Conservation (phyloP, 2,329 filamentous ascomycete genomes). For the Aspergillus candidus region DNA sequence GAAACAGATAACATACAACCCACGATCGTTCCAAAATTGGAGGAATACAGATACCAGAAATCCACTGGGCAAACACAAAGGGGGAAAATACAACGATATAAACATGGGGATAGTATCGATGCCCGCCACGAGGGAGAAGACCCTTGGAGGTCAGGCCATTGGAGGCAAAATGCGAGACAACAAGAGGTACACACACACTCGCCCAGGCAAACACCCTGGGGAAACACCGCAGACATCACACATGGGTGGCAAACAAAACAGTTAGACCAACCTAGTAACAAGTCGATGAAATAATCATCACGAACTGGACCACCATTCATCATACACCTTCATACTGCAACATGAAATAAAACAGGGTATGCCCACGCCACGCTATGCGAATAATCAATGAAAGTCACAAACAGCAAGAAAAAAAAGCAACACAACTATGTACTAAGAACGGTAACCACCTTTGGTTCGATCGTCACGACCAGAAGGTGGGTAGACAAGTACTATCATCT, state of each 20-base stretch:
- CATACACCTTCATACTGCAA: slow-evolving; percentile 20
- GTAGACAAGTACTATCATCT: too few species aligned
- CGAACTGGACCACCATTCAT: slow-evolving; percentile 14
- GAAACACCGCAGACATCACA: slow-evolving; percentile 7
- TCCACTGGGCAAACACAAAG: slow-evolving; percentile 1
- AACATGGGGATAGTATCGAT: not conserved
- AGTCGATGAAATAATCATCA: slow-evolving; percentile 7
- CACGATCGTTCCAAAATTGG: slow-evolving; percentile 11
- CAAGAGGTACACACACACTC: not conserved
- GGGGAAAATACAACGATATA: slow-evolving; percentile 1
- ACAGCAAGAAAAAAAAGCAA: slow-evolving; percentile 20
- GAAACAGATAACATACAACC: slow-evolving; percentile 14
- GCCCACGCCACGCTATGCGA: slow-evolving; percentile 41
- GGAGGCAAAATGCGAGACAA: too few species aligned
- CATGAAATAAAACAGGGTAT: slow-evolving; percentile 30
- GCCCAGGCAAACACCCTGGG: not conserved
- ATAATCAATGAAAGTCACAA: slow-evolving; percentile 19
- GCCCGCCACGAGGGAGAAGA: too few species aligned
- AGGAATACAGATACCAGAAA: slow-evolving; percentile 6
- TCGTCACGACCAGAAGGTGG: too few species aligned
- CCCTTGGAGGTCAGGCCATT: too few species aligned
- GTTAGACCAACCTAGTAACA: slow-evolving; percentile 5
- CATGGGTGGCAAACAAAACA: slow-evolving; percentile 4
- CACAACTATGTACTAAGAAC: slow-evolving; percentile 33
- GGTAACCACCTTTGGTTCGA: slow-evolving; percentile 5